Percentiles rank a stretch among this genome's conserved stretches.
phyloP scores from a whole-genome alignment of 1,284 basidiomycete genomes.

The Moesziomyces globuligerus region DNA sequence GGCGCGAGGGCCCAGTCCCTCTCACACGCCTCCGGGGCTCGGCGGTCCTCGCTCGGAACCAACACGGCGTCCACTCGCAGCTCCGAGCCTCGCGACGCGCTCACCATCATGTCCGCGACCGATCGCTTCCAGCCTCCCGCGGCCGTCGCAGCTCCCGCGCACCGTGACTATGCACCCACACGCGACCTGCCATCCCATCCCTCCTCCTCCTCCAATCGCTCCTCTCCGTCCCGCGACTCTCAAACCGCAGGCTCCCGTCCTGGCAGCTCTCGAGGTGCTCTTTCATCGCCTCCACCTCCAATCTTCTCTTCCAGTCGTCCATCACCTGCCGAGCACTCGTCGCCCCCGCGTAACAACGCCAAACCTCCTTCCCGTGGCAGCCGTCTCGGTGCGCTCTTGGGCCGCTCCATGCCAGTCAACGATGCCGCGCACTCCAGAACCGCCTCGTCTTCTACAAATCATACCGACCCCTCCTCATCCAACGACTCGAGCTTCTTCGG shows the following conservation, averaged over 20 bases:
- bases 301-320: constrained; percentile 8
- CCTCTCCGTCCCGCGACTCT: constrained; percentile 14
- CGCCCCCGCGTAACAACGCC: constrained; percentile 5
- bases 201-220: constrained; percentile 3
- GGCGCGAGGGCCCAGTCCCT: too few relatives aligned
- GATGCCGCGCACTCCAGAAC: constrained; percentile 9
- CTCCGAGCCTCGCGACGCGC: too few relatives aligned
- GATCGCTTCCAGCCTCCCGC: too few relatives aligned
- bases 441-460: constrained; percentile 19
- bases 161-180: background rate
- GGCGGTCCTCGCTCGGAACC: too few relatives aligned
- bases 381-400: constrained; percentile 32
- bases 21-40: too few relatives aligned
- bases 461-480: constrained; percentile 16
- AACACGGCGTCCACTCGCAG: too few relatives aligned
- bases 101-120: too few relatives aligned
- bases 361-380: constrained; percentile 24
- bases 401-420: constrained; percentile 9
- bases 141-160: background rate
- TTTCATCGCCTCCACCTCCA: constrained; percentile 7
- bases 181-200: constrained; percentile 1
- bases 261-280: constrained; percentile 9
- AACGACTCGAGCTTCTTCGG: constrained; percentile 34
- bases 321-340: constrained; percentile 6
- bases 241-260: constrained; percentile 7